phyloP scores from a whole-genome alignment of 148 eudicot genomes.

The Euryodendron excelsum region DNA sequence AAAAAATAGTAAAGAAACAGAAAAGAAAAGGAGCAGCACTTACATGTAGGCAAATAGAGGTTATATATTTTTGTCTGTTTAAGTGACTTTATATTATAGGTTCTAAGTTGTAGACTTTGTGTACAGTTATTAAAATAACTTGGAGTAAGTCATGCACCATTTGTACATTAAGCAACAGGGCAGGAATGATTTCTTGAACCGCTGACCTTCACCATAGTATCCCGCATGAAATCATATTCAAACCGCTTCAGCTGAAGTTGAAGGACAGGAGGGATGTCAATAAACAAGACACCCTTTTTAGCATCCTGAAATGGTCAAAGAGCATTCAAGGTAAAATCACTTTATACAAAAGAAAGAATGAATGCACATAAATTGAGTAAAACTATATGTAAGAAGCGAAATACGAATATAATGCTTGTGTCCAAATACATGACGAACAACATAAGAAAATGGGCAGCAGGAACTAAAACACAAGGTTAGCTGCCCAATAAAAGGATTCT shows the following conservation, averaged over 20 bases:
- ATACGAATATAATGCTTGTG: neutral
- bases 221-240: slow-evolving; percentile 90
- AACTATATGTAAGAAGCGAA: neutral
- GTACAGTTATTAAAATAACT: neutral
- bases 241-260: slow-evolving; percentile 63
- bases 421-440: neutral
- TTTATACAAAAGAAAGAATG: neutral
- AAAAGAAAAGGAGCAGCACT: neutral
- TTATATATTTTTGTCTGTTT: neutral
- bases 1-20: neutral
- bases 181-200: neutral
- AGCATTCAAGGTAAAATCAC: neutral
- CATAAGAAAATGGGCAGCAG: neutral
- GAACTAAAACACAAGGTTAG: neutral
- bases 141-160: neutral
- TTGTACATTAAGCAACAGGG: neutral
- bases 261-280: slow-evolving; percentile 32
- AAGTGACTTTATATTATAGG: neutral
- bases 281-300: slow-evolving; percentile 35
- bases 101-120: neutral
- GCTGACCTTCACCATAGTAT: slow-evolving; percentile 87
- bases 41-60: neutral
- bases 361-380: neutral
- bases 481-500: neutral
- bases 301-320: slow-evolving; percentile 67